These are phyloP conservation scores for Onygenales sp. DNA, from an alignment of 2,329 filamentous ascomycete genomes.

Conservation along the genomic window DNA sequence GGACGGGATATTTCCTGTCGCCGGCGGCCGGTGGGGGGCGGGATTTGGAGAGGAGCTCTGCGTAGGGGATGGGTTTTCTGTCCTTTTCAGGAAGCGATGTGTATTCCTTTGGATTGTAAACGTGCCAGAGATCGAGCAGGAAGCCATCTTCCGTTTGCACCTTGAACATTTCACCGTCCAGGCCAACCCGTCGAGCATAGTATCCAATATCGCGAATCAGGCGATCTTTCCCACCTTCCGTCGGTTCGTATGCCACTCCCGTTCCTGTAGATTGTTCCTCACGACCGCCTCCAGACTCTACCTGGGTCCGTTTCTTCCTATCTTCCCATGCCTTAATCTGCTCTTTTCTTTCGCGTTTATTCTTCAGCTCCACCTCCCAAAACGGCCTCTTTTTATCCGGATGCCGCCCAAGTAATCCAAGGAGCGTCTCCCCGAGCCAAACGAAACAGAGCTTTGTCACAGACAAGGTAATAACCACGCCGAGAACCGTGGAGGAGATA, in stretches of 20 bases:
- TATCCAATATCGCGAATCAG: conserved; percentile 71
- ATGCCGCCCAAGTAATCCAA: conserved; percentile 50
- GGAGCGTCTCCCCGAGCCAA: conserved; percentile 40
- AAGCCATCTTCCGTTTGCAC: conserved; percentile 94
- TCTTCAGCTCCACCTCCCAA: conserved; percentile 58
- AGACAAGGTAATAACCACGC: conserved; percentile 64
- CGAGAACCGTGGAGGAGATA: conserved; percentile 62
- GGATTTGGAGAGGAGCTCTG: not conserved
- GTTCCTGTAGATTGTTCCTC: not conserved
- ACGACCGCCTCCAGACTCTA: conserved; percentile 35
- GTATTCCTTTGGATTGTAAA: conserved; percentile 75
- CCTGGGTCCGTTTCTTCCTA: conserved; percentile 25
- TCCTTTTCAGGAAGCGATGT: conserved; percentile 30
- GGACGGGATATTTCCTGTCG: conserved; percentile 65
- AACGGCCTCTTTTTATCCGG: conserved; percentile 54
- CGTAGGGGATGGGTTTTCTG: not conserved
- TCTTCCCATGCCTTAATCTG: conserved; percentile 53
- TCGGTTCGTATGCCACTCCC: conserved; percentile 51
- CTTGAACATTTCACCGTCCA: conserved; percentile 72
- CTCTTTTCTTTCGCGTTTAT: conserved; percentile 47
- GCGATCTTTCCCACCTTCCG: conserved; percentile 74
- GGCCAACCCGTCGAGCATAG: conserved; percentile 76
- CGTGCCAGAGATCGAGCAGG: conserved; percentile 78
- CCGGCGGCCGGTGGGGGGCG: conserved; percentile 6
- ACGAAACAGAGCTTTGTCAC: conserved; percentile 56